phyloP scores from a whole-genome alignment of 1,139 yeast genomes.

The Protomyces arabidopsidicola region DNA sequence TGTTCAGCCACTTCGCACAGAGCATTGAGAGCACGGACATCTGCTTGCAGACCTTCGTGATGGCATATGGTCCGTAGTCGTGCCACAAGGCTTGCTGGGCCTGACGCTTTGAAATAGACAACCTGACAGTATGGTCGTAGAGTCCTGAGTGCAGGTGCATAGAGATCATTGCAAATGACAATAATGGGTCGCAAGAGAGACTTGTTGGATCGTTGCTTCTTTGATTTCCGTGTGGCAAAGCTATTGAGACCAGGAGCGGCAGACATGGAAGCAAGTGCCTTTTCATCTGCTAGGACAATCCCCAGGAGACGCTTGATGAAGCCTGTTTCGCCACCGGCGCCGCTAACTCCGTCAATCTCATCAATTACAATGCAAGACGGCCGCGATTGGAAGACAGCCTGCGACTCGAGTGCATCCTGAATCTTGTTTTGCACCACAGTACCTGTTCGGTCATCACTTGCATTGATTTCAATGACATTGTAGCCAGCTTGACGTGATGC shows the following conservation, averaged over 20 bases:
- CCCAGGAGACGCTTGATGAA: slow-evolving; percentile 66
- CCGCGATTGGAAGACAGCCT: slow-evolving; percentile 52
- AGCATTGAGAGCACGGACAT: slow-evolving; percentile 47
- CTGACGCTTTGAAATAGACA: slow-evolving; percentile 59
- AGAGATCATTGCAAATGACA: slow-evolving; percentile 85
- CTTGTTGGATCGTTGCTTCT: slow-evolving; percentile 39
- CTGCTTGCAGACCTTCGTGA: slow-evolving; percentile 44
- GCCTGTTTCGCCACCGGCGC: slow-evolving; percentile 44
- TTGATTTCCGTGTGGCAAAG: slow-evolving; percentile 30
- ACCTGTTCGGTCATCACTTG: slow-evolving; percentile 76
- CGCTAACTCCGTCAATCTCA: slow-evolving; percentile 70
- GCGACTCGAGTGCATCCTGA: slow-evolving; percentile 63
- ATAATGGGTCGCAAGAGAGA: slow-evolving; percentile 76
- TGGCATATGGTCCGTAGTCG: slow-evolving; percentile 51
- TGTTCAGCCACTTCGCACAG: slow-evolving; percentile 71
- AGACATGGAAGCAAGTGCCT: slow-evolving; percentile 40
- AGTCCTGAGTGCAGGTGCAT: slow-evolving; percentile 65
- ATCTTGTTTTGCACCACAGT: slow-evolving; percentile 56
- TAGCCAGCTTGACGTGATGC: slow-evolving; percentile 80
- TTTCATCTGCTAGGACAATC: slow-evolving; percentile 55
- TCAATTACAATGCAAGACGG: slow-evolving; percentile 83
- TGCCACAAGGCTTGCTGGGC: slow-evolving; percentile 48
- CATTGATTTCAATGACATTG: slow-evolving; percentile 77
- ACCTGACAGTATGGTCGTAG: slow-evolving; percentile 70
- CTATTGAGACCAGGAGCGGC: neutral